phyloP scores from a whole-genome alignment of 805 yeast species.

The Starmerella stigmatis region DNA sequence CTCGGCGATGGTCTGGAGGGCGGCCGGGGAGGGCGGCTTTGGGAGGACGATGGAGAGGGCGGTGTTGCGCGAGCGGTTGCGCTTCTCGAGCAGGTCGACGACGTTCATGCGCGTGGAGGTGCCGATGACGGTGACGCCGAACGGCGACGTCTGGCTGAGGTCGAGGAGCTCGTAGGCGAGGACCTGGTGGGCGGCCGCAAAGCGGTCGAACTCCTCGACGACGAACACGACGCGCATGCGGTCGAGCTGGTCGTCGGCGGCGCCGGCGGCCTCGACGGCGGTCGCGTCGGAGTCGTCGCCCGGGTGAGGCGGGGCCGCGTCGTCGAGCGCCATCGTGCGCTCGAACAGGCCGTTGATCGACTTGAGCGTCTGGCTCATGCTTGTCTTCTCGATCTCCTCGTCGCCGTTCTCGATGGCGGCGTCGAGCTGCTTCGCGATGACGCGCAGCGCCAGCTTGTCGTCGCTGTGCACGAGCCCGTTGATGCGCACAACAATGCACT shows the following conservation, averaged over 20 bases:
- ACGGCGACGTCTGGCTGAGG: slow-evolving; percentile 57
- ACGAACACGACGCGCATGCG: slow-evolving; percentile 46
- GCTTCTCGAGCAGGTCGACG: slow-evolving; percentile 73
- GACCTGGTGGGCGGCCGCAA: slow-evolving; percentile 67
- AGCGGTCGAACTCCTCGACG: slow-evolving; percentile 77
- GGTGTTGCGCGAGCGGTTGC: slow-evolving; percentile 82
- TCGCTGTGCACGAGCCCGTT: slow-evolving; percentile 64
- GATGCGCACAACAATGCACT: slow-evolving; percentile 52
- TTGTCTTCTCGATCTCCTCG: slow-evolving; percentile 27
- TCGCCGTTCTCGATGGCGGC: slow-evolving; percentile 27
- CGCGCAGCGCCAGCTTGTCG: slow-evolving; percentile 70
- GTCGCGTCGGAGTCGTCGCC: slow-evolving; percentile 3
- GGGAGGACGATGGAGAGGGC: slow-evolving; percentile 60
- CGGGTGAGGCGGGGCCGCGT: too few species aligned
- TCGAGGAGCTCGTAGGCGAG: slow-evolving; percentile 81
- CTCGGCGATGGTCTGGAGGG: slow-evolving; percentile 42
- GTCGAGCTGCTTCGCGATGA: slow-evolving; percentile 78
- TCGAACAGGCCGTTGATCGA: slow-evolving; percentile 26
- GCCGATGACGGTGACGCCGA: slow-evolving; percentile 76
- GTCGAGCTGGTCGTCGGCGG: slow-evolving; percentile 10
- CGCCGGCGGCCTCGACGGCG: not conserved
- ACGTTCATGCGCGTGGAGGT: slow-evolving; percentile 63
- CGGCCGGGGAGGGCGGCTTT: slow-evolving; percentile 40
- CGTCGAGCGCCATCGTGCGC: slow-evolving; percentile 14
- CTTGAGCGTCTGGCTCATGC: slow-evolving; percentile 26